Percentiles rank a stretch among this genome's conserved stretches.
Conservation (phyloP, 2,329 filamentous ascomycete genomes). For the Dactylellina sp. region DNA sequence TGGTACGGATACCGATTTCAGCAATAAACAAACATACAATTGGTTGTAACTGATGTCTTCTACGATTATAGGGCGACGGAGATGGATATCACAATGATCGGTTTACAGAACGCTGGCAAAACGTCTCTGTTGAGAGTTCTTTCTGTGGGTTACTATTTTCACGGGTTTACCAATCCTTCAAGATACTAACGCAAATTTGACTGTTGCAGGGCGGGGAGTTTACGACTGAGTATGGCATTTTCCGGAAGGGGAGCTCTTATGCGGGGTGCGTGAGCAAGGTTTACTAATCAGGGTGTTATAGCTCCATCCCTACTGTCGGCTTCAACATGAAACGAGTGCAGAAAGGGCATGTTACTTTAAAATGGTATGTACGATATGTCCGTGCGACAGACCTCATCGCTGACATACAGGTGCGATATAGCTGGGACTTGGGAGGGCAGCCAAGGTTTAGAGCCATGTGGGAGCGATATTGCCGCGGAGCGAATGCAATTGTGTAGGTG, state of each 20-base stretch:
- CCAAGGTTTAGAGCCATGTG: constrained; percentile 98
- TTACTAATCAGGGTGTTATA: constrained; percentile 66
- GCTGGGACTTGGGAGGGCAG: constrained; percentile 97
- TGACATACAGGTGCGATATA: constrained; percentile 61
- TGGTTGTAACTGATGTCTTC: constrained; percentile 52
- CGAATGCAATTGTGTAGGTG: constrained; percentile 89
- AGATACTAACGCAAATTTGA: constrained; percentile 62
- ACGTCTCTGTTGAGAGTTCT: constrained; percentile 93
- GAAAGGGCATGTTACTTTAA: constrained; percentile 96
- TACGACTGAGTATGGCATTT: constrained; percentile 87
- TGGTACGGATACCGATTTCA: constrained; percentile 74
- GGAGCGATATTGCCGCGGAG: constrained; percentile 97
- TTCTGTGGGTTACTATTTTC: constrained; percentile 76
- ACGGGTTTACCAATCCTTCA: constrained; percentile 34
- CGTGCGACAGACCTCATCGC: constrained; percentile 2
- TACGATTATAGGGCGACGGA: constrained; percentile 82
- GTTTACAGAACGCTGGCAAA: constrained; percentile 97
- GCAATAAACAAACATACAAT: constrained; percentile 39
- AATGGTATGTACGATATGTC: constrained; percentile 73
- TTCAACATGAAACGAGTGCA: constrained; percentile 99
- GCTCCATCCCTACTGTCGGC: constrained; percentile 96
- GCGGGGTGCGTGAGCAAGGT: constrained; percentile 12
- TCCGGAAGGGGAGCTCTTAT: constrained; percentile 18
- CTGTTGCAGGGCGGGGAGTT: constrained; percentile 88
- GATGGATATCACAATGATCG: constrained; percentile 99